Evolutionary conservation across 257 asterid species (phyloP), one percentile per base, ranked within the genome.

Genomic region (Lithospermum erythrorhizon): DNA sequence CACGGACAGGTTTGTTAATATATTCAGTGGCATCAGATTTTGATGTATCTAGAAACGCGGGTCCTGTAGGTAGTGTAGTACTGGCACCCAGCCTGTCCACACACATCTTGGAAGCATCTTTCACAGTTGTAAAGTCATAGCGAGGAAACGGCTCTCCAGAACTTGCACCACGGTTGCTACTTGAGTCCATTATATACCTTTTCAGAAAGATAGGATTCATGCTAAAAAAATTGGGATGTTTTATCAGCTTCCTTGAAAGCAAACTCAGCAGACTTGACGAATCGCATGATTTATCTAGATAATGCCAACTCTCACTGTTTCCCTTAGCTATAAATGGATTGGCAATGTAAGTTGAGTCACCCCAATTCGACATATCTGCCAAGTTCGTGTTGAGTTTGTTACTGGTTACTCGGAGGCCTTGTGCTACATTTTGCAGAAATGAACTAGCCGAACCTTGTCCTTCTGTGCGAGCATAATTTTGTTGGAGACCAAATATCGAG

Each of bases 61-160:
- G 69, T 64, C 74, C 84, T 67, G 63, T 53, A 47, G 59, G 71
- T 72, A 70, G 70, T 65, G 61, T 59, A 45, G 71, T 56, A 57
- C 58, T 22, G 58, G 77, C 68, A 29, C 76, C 70, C 63, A 78
- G 69, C 60, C 62, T 82, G 62, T 69, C 77, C 35, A 66, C 73
- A 72, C 56, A 77, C 58, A 75, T 65, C 61, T 75, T 69, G 24
- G 74, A 55, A 68, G 97, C 95, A 79, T 84, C 86, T 64, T 68
- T 71, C 62, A 93, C 84, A 58, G 81, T 76, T 68, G 95, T 71
- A 70, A 93, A 93, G 75, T 89, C 94, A 77, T 84, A 84, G 73
- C 49, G 71, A 35, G 86, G 65, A 53, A 60, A 68, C 59, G 78
- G 57, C 73, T 60, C 64, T 61, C 67, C 73, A 73, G 62, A 65